Evolutionary conservation across 768 basidiomycete genomes (phyloP), one percentile per base, ranked within the genome.

Genomic region (Lepiota brunneoincarnata): DNA sequence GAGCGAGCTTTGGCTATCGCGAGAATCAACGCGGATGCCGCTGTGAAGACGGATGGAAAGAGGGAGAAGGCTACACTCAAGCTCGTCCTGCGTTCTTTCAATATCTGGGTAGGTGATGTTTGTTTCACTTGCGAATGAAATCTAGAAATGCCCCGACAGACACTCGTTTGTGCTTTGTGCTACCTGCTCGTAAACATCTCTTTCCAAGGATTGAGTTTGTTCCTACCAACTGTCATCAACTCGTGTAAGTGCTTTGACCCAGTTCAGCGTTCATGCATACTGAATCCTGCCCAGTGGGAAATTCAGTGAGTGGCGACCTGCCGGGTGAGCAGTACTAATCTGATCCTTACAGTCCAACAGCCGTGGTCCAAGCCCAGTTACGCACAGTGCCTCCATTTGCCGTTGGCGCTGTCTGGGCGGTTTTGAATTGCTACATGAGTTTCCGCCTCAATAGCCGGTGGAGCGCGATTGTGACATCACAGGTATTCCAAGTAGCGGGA

Each of bases 301-400:
- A 36, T 75, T 66, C 55, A 69, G 75, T 75, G 43, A 6, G 66
- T 60, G 15, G n/a, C 40, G 21, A n/a, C 7, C 17, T 18, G 20
- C 11, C 21, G 43, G 6, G 7, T 28, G 2, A n/a, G 26, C 5
- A 31, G 20, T 18, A 14, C 43, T 7, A 11, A 36, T 37, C 20
- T 4, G 18, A 21, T 15, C 26, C 61, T 44, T 5, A 44, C 4
- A 31, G n/a, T 20, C 47, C 17, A 55, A 14, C 45, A 79, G 75
- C 73, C 39, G 69, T 70, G 6, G 71, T 80, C 11, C 65, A 78
- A 58, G 69, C 74, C 1, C 77, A 80, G 55, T 68, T 80, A 11
- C 71, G 75, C 3, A 78, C 77, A n/a, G 78, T 80, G 1, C 77
- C 77, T 0, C 75, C 76, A 3, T 79, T 74, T 51, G 53, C 74